Evolutionary conservation across 148 eudicot genomes (phyloP).

Genomic region (Chenopodium album): DNA sequence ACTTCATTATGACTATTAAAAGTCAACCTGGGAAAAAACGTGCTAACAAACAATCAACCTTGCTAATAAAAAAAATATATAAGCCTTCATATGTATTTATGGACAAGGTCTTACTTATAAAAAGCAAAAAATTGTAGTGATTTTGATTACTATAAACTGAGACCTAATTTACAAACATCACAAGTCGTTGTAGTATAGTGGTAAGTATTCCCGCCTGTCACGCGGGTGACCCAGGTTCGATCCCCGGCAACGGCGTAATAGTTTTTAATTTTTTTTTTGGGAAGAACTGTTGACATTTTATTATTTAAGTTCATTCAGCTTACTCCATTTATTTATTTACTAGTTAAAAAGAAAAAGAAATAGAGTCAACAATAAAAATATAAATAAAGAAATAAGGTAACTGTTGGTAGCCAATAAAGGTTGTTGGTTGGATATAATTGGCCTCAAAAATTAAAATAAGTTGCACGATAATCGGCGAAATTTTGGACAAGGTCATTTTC

Average conservation of each 20-base stretch:
- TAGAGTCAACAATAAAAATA: not conserved
- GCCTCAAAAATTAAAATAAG: not conserved
- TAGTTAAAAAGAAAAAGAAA: not conserved
- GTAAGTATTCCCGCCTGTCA: constrained; percentile 99
- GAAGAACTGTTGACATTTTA: too few relatives aligned
- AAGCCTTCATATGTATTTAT: too few relatives aligned
- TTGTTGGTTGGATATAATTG: not conserved
- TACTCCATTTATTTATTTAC: not conserved
- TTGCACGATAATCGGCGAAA: not conserved
- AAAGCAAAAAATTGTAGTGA: too few relatives aligned
- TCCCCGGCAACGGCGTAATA: constrained; percentile 96
- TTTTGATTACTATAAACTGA: too few relatives aligned
- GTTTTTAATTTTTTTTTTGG: not conserved
- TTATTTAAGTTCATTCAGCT: not conserved
- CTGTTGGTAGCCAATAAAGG: not conserved
- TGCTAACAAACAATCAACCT: too few relatives aligned
- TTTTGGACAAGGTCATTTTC: not conserved
- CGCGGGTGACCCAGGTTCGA: constrained; percentile 99
- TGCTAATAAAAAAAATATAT: too few relatives aligned
- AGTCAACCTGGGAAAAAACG: too few relatives aligned
- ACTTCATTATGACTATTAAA: too few relatives aligned
- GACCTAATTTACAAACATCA: too few relatives aligned
- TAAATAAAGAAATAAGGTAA: not conserved
- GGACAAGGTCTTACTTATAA: too few relatives aligned
- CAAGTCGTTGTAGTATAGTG: constrained; percentile 99